phyloP scores from a whole-genome alignment of 2,329 filamentous ascomycete genomes.

The Zymoseptoria pseudotritici region DNA sequence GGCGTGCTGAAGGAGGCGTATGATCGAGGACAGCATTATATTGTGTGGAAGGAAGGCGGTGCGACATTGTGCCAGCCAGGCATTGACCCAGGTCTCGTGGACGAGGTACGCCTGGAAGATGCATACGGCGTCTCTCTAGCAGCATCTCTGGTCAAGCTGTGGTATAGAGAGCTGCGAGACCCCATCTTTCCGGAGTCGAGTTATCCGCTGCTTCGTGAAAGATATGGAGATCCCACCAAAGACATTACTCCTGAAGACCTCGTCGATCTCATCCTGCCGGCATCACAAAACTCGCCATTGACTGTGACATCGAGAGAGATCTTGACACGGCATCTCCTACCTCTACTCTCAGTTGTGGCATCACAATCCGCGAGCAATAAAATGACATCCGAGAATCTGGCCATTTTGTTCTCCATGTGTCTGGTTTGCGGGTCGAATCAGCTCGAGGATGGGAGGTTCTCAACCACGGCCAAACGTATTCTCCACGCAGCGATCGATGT shows the following conservation, averaged over 20 bases:
- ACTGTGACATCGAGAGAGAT: constrained; percentile 41
- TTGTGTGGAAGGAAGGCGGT: constrained; percentile 44
- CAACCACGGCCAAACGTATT: constrained; percentile 43
- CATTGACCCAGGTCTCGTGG: constrained; percentile 30
- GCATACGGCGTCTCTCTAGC: constrained; percentile 48
- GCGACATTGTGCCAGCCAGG: constrained; percentile 31
- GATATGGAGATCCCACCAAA: constrained; percentile 34
- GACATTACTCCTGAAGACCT: constrained; percentile 37
- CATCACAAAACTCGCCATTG: constrained; percentile 41
- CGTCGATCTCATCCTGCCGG: constrained; percentile 39
- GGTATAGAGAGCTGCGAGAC: constrained; percentile 47
- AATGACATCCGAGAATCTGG: constrained; percentile 48
- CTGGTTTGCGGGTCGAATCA: constrained; percentile 47
- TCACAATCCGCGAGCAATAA: constrained; percentile 44
- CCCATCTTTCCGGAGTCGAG: constrained; percentile 45
- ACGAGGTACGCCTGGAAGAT: constrained; percentile 42
- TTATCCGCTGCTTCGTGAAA: constrained; percentile 41
- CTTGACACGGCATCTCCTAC: constrained; percentile 45
- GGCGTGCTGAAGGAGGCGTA: constrained; percentile 49
- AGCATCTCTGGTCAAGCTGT: constrained; percentile 48
- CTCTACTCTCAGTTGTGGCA: constrained; percentile 43
- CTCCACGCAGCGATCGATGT: constrained; percentile 42
- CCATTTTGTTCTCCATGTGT: constrained; percentile 48
- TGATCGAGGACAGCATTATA: constrained; percentile 48
- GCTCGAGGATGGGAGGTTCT: constrained; percentile 48